Percentiles rank a stretch among this genome's conserved stretches.
Evolutionary conservation across 1,139 yeast genomes (phyloP).

Genomic region (Blastobotrys aristatus): DNA sequence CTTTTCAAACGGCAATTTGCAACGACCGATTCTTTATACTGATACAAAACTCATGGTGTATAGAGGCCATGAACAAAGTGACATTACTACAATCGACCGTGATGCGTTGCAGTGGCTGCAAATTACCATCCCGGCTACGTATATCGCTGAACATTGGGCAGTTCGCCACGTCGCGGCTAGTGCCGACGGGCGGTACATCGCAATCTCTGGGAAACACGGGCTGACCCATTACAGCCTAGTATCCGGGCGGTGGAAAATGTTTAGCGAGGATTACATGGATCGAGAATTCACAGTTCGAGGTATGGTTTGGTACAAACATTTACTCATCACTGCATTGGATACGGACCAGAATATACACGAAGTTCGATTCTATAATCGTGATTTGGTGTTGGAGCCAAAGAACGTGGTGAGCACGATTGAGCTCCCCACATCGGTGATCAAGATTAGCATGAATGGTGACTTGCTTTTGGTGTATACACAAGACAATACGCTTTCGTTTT

Average conservation of each 20-base stretch:
- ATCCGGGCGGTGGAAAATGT: slow-evolving; percentile 40
- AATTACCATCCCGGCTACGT: slow-evolving; percentile 37
- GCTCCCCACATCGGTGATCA: slow-evolving; percentile 30
- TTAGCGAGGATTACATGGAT: slow-evolving; percentile 35
- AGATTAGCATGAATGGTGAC: slow-evolving; percentile 29
- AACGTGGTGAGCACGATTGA: slow-evolving; percentile 25
- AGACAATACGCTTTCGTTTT: slow-evolving; percentile 31
- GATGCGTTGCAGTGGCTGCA: slow-evolving; percentile 39
- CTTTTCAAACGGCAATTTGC: slow-evolving; percentile 28
- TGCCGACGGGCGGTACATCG: slow-evolving; percentile 40
- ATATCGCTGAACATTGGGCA: slow-evolving; percentile 41
- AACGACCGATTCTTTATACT: slow-evolving; percentile 35
- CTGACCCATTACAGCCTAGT: slow-evolving; percentile 38
- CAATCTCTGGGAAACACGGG: slow-evolving; percentile 41
- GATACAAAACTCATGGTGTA: slow-evolving; percentile 37
- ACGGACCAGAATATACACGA: slow-evolving; percentile 28
- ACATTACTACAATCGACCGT: slow-evolving; percentile 35
- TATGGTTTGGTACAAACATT: slow-evolving; percentile 40
- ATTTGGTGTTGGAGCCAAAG: slow-evolving; percentile 31
- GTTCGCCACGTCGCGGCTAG: slow-evolving; percentile 35
- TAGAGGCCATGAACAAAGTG: slow-evolving; percentile 38
- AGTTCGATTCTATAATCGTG: slow-evolving; percentile 37
- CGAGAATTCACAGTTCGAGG: slow-evolving; percentile 39
- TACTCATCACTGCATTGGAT: slow-evolving; percentile 35
- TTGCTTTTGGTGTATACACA: slow-evolving; percentile 34